phyloP scores from a whole-genome alignment of 2,329 filamentous ascomycete genomes.

The Verticillium dahliae region DNA sequence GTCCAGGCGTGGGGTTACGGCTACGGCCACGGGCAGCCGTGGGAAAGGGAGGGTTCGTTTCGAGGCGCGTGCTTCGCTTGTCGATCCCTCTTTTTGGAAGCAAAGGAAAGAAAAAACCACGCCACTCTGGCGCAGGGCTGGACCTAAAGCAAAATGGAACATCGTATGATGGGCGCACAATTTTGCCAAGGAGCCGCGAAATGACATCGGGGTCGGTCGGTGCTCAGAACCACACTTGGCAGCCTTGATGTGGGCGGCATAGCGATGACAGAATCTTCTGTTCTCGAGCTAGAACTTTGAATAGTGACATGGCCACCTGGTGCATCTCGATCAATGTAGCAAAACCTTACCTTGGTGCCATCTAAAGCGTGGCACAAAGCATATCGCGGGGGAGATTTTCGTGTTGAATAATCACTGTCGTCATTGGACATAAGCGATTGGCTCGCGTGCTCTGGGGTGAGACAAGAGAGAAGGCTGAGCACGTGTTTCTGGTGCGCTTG shows the following conservation, averaged over 20 bases:
- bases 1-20: neutral
- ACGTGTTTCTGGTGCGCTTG: too few species aligned
- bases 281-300: neutral
- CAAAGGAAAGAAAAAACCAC: neutral
- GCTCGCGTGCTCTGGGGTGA: too few species aligned
- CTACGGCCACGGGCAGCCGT: neutral
- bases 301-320: too few species aligned
- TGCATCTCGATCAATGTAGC: too few species aligned
- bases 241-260: neutral
- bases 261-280: neutral
- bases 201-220: neutral
- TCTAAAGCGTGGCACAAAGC: too few species aligned
- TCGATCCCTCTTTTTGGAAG: neutral
- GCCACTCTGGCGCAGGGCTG: neutral
- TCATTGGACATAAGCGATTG: too few species aligned
- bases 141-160: neutral
- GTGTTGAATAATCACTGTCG: too few species aligned
- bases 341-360: too few species aligned
- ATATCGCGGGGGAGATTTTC: too few species aligned
- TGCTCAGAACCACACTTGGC: too few species aligned
- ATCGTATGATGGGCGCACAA: slow-evolving; percentile 2
- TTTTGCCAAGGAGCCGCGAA: neutral
- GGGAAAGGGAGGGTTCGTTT: neutral
- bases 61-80: neutral
- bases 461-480: too few species aligned